Evolutionary conservation across 2,329 filamentous ascomycete genomes (phyloP).

Genomic region (Xylariaceae sp.): DNA sequence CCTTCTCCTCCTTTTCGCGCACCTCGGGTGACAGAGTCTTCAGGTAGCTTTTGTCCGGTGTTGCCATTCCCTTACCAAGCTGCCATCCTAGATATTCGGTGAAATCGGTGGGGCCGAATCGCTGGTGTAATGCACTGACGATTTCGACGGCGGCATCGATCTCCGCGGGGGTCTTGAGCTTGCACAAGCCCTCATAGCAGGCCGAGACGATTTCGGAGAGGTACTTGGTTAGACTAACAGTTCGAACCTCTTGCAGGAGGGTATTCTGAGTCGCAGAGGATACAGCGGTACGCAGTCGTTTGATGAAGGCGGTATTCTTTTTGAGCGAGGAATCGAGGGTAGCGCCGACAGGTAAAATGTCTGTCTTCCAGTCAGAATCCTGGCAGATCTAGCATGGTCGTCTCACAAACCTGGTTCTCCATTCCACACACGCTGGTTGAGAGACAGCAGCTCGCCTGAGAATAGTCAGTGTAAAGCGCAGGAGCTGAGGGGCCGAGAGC

Average conservation of each 20-base stretch:
- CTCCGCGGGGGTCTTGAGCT: conserved; percentile 89
- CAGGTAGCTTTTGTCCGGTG: conserved; percentile 82
- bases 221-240: conserved; percentile 93
- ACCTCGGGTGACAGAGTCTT: conserved; percentile 82
- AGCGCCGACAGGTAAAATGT: conserved; percentile 77
- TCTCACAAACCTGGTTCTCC: conserved; percentile 76
- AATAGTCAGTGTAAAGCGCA: conserved; percentile 11
- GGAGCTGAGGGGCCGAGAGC: background rate
- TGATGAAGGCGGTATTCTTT: conserved; percentile 98
- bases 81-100: conserved; percentile 93
- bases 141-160: conserved; percentile 92
- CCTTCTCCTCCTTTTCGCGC: conserved; percentile 94
- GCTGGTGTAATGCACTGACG: conserved; percentile 92
- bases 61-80: conserved; percentile 87
- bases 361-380: conserved; percentile 53
- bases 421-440: conserved; percentile 88
- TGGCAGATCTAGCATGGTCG: conserved; percentile 1
- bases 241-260: conserved; percentile 88
- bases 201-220: conserved; percentile 96
- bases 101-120: conserved; percentile 89
- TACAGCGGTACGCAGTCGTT: conserved; percentile 89
- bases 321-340: conserved; percentile 94
- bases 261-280: conserved; percentile 79
- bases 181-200: conserved; percentile 92
- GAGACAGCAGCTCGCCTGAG: conserved; percentile 84